phyloP scores from a whole-genome alignment of 139 green algal species.

The Asterochloris erici region DNA sequence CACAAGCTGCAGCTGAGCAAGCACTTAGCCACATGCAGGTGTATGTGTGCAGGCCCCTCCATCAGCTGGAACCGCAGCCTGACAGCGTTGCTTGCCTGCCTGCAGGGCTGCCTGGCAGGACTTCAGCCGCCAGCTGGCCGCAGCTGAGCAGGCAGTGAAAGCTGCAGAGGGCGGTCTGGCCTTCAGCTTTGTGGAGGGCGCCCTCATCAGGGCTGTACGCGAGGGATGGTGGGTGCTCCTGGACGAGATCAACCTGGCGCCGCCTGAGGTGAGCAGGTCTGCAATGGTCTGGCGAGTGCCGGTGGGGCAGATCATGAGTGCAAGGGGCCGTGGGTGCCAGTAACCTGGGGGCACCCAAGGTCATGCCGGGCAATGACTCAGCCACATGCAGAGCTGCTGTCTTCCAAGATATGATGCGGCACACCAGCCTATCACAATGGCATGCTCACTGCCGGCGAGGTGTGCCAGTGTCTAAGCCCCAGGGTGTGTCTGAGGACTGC shows the following conservation, averaged over 20 bases:
- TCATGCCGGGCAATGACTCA: too few relatives aligned
- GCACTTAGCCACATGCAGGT: neutral
- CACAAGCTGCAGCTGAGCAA: too few relatives aligned
- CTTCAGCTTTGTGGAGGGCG: constrained; percentile 95
- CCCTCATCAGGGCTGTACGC: constrained; percentile 79
- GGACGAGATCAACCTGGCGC: constrained; percentile 94
- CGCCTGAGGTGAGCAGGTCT: constrained; percentile 53
- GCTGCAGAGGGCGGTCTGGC: constrained; percentile 79
- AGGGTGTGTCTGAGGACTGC: too few relatives aligned
- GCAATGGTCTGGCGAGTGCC: too few relatives aligned
- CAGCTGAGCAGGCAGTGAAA: constrained; percentile 63
- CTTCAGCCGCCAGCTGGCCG: constrained; percentile 66
- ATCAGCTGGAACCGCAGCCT: neutral
- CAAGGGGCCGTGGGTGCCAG: too few relatives aligned
- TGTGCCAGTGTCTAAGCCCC: too few relatives aligned
- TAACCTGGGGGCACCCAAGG: too few relatives aligned
- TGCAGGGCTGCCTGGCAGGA: constrained; percentile 52
- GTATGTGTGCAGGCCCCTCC: neutral
- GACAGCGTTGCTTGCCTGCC: neutral
- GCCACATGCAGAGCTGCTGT: too few relatives aligned
- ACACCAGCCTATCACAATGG: too few relatives aligned
- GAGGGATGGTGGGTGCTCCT: constrained; percentile 96
- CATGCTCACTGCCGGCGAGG: too few relatives aligned
- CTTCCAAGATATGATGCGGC: too few relatives aligned
- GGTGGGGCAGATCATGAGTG: too few relatives aligned